Evolutionary conservation across 805 yeast genomes (phyloP).

Genomic region (Jamesozyma lodderae): DNA sequence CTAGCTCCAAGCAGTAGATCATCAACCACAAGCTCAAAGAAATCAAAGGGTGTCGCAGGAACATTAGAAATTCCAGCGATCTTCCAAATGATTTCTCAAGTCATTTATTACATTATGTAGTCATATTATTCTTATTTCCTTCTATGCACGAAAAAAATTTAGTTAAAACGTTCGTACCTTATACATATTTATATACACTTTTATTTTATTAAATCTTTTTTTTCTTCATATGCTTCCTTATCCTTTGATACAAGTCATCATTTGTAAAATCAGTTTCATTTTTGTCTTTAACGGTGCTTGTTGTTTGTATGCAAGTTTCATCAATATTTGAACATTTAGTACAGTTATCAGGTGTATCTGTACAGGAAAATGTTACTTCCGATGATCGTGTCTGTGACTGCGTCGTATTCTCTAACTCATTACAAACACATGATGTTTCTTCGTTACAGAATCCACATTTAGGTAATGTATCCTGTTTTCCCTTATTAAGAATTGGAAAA

Average conservation of each 20-base stretch:
- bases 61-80: slow-evolving; percentile 17
- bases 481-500: slow-evolving; percentile 15
- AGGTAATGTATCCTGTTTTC: slow-evolving; percentile 14
- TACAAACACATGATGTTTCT: slow-evolving; percentile 85
- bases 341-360: slow-evolving; percentile 48
- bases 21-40: slow-evolving; percentile 2
- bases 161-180: too few relatives aligned
- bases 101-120: slow-evolving; percentile 10
- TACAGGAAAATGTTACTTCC: slow-evolving; percentile 18
- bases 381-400: not conserved
- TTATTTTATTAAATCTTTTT: too few relatives aligned
- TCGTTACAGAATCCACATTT: slow-evolving; percentile 88
- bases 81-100: slow-evolving; percentile 14
- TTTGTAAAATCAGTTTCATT: slow-evolving; percentile 9
- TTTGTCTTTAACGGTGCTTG: not conserved
- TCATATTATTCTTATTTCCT: too few relatives aligned
- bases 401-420: slow-evolving; percentile 45
- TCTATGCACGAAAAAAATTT: too few relatives aligned
- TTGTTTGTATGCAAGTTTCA: slow-evolving; percentile 20
- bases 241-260: not conserved
- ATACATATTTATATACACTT: too few relatives aligned
- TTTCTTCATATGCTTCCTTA: not conserved
- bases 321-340: slow-evolving; percentile 35
- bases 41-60: slow-evolving; percentile 17
- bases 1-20: slow-evolving; percentile 14